These are phyloP conservation scores for Psilocybe cyanescens DNA, from an alignment of 768 basidiomycete genomes.

Conservation along the genomic window DNA sequence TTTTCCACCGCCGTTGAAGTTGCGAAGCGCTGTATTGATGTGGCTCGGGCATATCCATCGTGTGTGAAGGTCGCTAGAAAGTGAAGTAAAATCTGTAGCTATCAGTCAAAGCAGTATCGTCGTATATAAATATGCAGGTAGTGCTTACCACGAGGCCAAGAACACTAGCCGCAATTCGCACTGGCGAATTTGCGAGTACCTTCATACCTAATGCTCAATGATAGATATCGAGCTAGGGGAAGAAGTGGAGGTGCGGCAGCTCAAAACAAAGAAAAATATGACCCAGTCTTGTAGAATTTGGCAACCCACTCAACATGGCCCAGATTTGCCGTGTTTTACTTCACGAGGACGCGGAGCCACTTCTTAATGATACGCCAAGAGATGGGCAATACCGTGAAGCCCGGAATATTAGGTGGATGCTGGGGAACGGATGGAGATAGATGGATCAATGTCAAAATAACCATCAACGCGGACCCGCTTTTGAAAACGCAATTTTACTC, in stretches of 20 bases:
- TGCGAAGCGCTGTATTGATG: constrained; percentile 36
- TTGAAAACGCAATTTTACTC: no score
- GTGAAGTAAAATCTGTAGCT: constrained; percentile 34
- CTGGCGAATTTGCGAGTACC: background rate
- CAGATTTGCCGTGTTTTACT: background rate
- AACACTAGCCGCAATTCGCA: background rate
- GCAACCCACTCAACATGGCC: background rate
- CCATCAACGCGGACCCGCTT: no score
- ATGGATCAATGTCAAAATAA: no score
- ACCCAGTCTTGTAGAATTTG: background rate
- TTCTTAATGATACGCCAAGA: background rate
- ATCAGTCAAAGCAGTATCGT: background rate
- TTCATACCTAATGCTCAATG: background rate
- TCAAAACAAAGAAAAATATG: background rate
- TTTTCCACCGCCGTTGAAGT: constrained; percentile 2
- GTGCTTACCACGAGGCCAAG: background rate
- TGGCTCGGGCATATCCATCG: constrained; percentile 47
- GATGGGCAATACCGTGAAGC: no score
- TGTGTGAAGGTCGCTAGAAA: constrained; percentile 52
- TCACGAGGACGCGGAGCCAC: background rate
- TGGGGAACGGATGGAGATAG: no score
- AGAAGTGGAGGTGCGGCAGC: no score
- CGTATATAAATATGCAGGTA: background rate
- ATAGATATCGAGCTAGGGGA: no score
- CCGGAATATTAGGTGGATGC: no score